Percentiles rank a stretch among this genome's conserved stretches.
Evolutionary conservation across 2,329 filamentous ascomycete genomes (phyloP).

Genomic region (Polytolypa hystricis): DNA sequence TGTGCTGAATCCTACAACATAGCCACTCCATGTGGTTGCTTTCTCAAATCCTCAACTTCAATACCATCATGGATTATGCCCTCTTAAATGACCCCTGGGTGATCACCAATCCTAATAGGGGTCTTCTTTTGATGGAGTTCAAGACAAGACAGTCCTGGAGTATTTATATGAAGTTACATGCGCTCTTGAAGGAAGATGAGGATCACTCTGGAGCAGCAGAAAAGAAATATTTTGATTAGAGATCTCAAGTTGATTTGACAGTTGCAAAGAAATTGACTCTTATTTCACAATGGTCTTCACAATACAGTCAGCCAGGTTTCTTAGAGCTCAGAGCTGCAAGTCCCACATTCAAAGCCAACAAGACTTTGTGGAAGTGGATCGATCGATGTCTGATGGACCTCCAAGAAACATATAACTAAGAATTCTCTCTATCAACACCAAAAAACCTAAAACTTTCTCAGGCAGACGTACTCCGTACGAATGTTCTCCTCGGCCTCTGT

Average conservation of each 20-base stretch:
- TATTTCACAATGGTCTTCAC: not conserved
- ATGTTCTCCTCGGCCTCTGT: no score
- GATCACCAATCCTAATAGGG: not conserved
- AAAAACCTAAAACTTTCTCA: no score
- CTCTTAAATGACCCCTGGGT: conserved; percentile 14
- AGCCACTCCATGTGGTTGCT: conserved; percentile 11
- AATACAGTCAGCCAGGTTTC: not conserved
- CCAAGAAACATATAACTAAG: no score
- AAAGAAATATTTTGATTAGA: not conserved
- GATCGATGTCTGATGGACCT: no score
- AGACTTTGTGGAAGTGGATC: not conserved
- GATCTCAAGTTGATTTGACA: not conserved
- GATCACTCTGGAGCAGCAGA: not conserved
- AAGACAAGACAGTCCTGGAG: not conserved
- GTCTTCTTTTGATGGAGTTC: not conserved
- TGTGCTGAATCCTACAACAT: conserved; percentile 5
- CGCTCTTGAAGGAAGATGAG: not conserved
- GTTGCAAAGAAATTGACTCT: not conserved
- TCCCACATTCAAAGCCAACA: not conserved
- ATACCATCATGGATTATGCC: conserved; percentile 13
- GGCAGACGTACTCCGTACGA: no score
- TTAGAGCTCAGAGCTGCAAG: not conserved
- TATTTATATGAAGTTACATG: not conserved
- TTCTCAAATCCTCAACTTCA: conserved; percentile 13
- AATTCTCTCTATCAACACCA: no score